phyloP scores from a whole-genome alignment of 805 yeast genomes.

The Kazachstania bromeliacearum region DNA sequence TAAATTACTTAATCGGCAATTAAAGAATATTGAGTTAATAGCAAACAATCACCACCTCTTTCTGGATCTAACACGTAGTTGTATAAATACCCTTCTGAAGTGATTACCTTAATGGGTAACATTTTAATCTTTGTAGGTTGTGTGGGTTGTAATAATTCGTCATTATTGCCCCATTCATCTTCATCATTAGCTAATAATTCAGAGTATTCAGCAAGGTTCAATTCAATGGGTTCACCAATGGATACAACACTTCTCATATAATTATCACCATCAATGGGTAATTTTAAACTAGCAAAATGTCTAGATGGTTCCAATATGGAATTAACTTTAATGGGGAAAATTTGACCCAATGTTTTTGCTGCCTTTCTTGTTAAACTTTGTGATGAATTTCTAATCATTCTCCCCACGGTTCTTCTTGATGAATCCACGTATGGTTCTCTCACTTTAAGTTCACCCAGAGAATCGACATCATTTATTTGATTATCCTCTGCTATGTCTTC shows the following conservation, averaged over 20 bases:
- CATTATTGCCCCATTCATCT: conserved; percentile 2
- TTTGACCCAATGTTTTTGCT: conserved; percentile 84
- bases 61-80: conserved; percentile 77
- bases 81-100: conserved; percentile 71
- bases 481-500: conserved; percentile 20
- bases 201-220: conserved; percentile 23
- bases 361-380: conserved; percentile 70
- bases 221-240: conserved; percentile 30
- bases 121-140: conserved; percentile 22
- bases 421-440: conserved; percentile 55
- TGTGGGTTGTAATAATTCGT: neutral
- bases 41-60: conserved; percentile 86
- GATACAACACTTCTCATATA: conserved; percentile 17
- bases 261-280: conserved; percentile 36
- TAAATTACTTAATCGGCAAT: conserved; percentile 8
- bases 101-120: conserved; percentile 51
- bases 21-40: conserved; percentile 61
- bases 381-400: conserved; percentile 68
- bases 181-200: conserved; percentile 17
- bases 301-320: conserved; percentile 83
- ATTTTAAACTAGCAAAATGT: conserved; percentile 81
- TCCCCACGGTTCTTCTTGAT: conserved; percentile 60
- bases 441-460: conserved; percentile 8
- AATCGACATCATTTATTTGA: conserved; percentile 3
- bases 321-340: conserved; percentile 63